phyloP scores from a whole-genome alignment of 78 protist genomes.

The Polysphondylium violaceum region DNA sequence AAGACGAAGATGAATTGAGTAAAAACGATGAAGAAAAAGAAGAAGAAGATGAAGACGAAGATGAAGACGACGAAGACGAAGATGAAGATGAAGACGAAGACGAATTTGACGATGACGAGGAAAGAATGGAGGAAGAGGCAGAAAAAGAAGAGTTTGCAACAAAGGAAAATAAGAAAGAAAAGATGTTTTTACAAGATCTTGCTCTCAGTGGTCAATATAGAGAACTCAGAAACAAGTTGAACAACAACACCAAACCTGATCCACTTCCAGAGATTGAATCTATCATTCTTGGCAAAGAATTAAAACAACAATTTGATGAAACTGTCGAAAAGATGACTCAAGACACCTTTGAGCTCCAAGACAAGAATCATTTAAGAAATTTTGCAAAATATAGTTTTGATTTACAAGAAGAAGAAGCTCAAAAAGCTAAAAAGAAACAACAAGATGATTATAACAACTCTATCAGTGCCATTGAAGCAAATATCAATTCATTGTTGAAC shows the following conservation, averaged over 20 bases:
- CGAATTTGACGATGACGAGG: not conserved
- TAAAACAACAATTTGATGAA: not conserved
- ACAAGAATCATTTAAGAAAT: not conserved
- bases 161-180: not conserved
- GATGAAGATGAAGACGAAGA: not conserved
- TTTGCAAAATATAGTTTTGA: conserved; percentile 6
- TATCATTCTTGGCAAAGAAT: not conserved
- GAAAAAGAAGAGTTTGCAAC: not conserved
- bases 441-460: not conserved
- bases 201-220: not conserved
- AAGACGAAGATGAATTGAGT: not conserved
- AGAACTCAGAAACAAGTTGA: not conserved
- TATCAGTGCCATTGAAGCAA: not conserved
- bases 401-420: not conserved
- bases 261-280: not conserved
- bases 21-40: conserved; percentile 1
- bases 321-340: not conserved
- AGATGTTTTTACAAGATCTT: too few relatives aligned
- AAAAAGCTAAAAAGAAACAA: not conserved
- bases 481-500: not conserved
- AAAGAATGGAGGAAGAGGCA: not conserved
- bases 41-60: not conserved
- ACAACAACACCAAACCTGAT: not conserved
- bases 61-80: not conserved
- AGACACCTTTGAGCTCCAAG: not conserved